These are phyloP conservation scores for Blastomyces gilchristii DNA, from an alignment of 2,329 filamentous ascomycete genomes.

Conservation along the genomic window DNA sequence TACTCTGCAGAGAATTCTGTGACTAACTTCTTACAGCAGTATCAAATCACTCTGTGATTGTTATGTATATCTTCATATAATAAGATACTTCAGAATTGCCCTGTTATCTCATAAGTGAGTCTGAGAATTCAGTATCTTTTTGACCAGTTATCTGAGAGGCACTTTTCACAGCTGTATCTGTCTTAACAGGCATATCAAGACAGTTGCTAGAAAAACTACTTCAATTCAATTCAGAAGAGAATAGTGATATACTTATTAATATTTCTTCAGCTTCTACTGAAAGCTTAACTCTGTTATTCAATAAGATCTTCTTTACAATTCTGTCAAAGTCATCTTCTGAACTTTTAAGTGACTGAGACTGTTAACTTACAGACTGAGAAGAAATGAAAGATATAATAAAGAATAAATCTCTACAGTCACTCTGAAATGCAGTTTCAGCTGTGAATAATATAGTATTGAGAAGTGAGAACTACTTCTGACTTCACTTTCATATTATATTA, in stretches of 20 bases:
- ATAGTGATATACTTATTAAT: background rate
- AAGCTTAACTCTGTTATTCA: too few relatives aligned
- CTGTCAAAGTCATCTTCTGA: background rate
- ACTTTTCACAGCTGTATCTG: background rate
- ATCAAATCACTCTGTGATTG: too few relatives aligned
- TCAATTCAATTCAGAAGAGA: background rate
- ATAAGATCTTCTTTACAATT: background rate
- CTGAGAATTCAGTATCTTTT: background rate
- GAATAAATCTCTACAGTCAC: background rate
- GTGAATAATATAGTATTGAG: too few relatives aligned
- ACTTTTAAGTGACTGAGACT: background rate
- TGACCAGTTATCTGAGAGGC: background rate
- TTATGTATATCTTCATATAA: too few relatives aligned
- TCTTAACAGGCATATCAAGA: background rate
- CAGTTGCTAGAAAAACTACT: background rate
- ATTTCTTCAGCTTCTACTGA: background rate
- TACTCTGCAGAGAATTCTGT: too few relatives aligned
- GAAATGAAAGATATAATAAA: background rate
- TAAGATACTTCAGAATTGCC: too few relatives aligned
- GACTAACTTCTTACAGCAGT: too few relatives aligned
- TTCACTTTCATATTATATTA: too few relatives aligned
- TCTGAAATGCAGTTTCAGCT: too few relatives aligned
- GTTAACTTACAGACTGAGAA: background rate
- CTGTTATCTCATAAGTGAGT: background rate
- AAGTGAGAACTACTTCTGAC: too few relatives aligned